Conservation (phyloP, 106 monocot species). For the Dendrobium chrysotoxum region DNA sequence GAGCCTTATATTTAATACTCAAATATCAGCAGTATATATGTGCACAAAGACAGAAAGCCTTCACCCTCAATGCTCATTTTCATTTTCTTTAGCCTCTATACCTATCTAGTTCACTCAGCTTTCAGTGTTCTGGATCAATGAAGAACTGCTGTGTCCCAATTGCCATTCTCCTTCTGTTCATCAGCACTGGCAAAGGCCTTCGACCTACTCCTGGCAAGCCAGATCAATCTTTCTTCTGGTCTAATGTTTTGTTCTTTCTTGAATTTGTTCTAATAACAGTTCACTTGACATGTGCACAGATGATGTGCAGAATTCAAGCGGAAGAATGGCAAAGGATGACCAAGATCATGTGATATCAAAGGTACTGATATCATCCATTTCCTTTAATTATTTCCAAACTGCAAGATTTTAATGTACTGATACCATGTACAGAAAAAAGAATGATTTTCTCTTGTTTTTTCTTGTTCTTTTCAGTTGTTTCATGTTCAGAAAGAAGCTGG, state of each 20-base stretch:
- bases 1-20: background rate
- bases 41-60: background rate
- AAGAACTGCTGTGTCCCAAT: slow-evolving; percentile 1
- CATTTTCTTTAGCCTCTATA: background rate
- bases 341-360: too few species aligned
- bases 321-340: background rate
- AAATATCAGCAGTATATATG: slow-evolving; percentile 2
- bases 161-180: slow-evolving; percentile 12
- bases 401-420: too few species aligned
- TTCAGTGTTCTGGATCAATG: slow-evolving; percentile 5
- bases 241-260: background rate
- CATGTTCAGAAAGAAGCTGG: background rate
- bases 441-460: too few species aligned
- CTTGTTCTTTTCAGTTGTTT: background rate
- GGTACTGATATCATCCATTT: too few species aligned
- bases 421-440: too few species aligned
- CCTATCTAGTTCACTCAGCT: background rate
- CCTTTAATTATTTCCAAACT: too few species aligned
- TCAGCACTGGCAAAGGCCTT: background rate
- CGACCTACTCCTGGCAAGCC: slow-evolving; percentile 3
- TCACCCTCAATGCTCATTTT: background rate
- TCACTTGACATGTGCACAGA: background rate
- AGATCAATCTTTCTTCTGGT: background rate
- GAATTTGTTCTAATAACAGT: background rate
- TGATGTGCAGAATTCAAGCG: background rate